A percentile compares a stretch with the other conserved stretches of the same genome.
Conservation (phyloP, 805 yeast genomes). For the Kuraishia piskuri region DNA sequence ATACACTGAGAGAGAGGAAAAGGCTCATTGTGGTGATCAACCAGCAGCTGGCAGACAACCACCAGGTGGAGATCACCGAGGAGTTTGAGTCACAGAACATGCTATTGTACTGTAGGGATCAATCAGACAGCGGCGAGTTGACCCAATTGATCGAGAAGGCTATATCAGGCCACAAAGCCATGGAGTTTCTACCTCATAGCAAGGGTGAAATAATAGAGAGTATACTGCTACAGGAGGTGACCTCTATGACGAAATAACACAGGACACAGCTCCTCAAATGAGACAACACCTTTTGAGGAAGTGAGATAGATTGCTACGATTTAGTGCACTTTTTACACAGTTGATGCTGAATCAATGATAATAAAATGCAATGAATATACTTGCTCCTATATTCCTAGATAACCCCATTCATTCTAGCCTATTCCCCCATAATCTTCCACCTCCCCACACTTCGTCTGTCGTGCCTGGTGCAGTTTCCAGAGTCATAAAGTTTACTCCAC, state of each 20-base stretch:
- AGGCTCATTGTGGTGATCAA: constrained; percentile 67
- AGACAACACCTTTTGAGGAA: no score
- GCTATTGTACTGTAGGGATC: constrained; percentile 9
- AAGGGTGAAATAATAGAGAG: constrained; percentile 12
- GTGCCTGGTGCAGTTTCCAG: neutral
- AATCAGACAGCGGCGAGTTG: constrained; percentile 10
- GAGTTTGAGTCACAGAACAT: constrained; percentile 32
- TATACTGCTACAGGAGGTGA: constrained; percentile 7
- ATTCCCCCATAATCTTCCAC: neutral
- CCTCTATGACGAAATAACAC: neutral
- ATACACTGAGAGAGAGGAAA: constrained; percentile 49
- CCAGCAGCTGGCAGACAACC: constrained; percentile 72
- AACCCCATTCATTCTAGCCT: no score
- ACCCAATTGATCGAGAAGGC: constrained; percentile 7
- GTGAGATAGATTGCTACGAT: no score
- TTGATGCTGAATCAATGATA: no score
- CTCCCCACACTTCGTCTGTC: neutral
- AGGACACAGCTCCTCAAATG: no score
- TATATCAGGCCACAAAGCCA: constrained; percentile 4
- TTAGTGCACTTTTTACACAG: no score
- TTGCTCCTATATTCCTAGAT: no score
- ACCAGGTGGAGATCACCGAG: constrained; percentile 71
- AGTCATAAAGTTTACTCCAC: constrained; percentile 2
- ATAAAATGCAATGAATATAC: no score
- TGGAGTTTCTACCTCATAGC: constrained; percentile 15